A percentile compares a stretch with the other conserved stretches of the same genome.
These are phyloP conservation scores for Castanea mollissima DNA, from an alignment of 306 rosid genomes.

Conservation along the genomic window DNA sequence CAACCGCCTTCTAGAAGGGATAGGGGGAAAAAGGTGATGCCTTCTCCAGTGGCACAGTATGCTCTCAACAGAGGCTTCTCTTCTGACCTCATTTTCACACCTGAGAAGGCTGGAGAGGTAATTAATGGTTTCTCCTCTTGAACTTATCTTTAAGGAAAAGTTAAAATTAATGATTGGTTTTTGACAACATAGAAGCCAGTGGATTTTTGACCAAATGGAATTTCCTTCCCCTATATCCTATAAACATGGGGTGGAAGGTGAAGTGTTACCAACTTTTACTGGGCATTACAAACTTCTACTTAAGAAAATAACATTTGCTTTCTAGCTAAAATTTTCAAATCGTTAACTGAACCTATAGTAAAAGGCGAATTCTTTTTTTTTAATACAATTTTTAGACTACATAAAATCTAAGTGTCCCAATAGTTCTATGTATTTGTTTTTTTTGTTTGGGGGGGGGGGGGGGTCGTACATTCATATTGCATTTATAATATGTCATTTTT, in stretches of 20 bases:
- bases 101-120: conserved; percentile 77
- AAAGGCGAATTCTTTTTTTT: neutral
- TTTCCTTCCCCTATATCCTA: neutral
- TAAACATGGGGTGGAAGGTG: neutral
- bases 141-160: neutral
- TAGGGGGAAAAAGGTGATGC: conserved; percentile 67
- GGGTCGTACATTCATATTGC: neutral
- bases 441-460: neutral
- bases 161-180: neutral
- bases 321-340: too few species aligned
- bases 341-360: neutral
- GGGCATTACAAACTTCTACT: neutral
- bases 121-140: neutral
- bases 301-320: neutral
- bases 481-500: neutral
- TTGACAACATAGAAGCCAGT: neutral
- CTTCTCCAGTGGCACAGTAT: conserved; percentile 74
- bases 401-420: neutral
- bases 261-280: neutral
- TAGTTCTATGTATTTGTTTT: too few species aligned
- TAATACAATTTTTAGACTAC: neutral
- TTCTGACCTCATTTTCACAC: conserved; percentile 73
- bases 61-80: conserved; percentile 83
- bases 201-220: neutral
- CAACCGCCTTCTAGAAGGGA: conserved; percentile 83